Evolutionary conservation across 192 early-diverging fungal genomes (phyloP).

Genomic region (Chytriomyces sp.): DNA sequence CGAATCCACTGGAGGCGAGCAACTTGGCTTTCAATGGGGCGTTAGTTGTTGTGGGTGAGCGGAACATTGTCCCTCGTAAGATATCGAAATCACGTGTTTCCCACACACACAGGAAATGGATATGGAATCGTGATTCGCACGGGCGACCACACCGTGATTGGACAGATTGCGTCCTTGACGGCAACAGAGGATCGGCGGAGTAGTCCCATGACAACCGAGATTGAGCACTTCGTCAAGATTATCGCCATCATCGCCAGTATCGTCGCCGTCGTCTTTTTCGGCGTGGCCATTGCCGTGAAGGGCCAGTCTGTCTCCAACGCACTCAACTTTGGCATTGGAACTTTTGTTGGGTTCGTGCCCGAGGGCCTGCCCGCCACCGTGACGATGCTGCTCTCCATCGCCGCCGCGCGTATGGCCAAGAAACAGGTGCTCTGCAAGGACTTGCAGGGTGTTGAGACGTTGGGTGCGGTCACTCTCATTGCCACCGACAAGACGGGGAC

Average conservation of each 20-base stretch:
- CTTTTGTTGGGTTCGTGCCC: constrained; percentile 58
- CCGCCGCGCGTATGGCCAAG: constrained; percentile 54
- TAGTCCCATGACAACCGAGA: constrained; percentile 47
- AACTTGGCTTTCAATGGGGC: constrained; percentile 92
- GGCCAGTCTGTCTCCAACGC: constrained; percentile 30
- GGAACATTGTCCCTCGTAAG: not conserved
- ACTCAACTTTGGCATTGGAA: constrained; percentile 57
- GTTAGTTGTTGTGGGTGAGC: constrained; percentile 57
- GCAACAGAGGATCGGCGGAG: constrained; percentile 38
- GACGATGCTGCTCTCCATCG: constrained; percentile 57
- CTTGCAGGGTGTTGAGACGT: constrained; percentile 65
- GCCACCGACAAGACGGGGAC: constrained; percentile 77
- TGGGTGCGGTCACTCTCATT: constrained; percentile 62
- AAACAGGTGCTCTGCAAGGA: constrained; percentile 62
- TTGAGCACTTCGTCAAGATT: constrained; percentile 62
- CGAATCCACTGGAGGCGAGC: constrained; percentile 89
- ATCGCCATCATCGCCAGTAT: constrained; percentile 76
- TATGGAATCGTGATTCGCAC: constrained; percentile 56
- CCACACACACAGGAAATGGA: constrained; percentile 41
- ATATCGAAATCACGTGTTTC: not conserved
- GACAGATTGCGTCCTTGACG: constrained; percentile 50
- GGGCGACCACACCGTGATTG: constrained; percentile 55
- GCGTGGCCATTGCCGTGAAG: constrained; percentile 68
- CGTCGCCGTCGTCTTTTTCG: constrained; percentile 83
- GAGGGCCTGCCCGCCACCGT: constrained; percentile 61